Percentiles rank a stretch among this genome's conserved stretches.
Evolutionary conservation across 1,284 basidiomycete species (phyloP).

Genomic region (Golubevia sp.): DNA sequence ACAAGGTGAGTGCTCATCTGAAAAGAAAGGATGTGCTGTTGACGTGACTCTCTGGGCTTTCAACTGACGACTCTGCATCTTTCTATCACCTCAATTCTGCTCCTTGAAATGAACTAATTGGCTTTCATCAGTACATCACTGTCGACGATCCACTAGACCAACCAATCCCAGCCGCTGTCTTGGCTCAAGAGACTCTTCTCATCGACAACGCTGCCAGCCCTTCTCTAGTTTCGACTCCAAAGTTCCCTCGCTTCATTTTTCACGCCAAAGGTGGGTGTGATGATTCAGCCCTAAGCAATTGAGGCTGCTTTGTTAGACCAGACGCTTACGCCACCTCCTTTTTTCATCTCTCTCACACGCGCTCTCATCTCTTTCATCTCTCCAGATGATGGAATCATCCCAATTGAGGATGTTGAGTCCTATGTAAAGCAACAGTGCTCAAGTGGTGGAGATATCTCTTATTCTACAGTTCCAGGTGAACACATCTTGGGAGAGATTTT

Average conservation of each 20-base stretch:
- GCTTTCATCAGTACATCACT: conserved; percentile 26
- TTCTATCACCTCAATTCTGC: too few relatives aligned
- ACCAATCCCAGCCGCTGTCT: conserved; percentile 13
- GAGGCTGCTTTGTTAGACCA: too few relatives aligned
- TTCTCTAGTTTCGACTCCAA: conserved; percentile 14
- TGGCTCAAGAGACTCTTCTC: conserved; percentile 27
- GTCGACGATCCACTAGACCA: conserved; percentile 22
- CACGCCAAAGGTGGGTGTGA: conserved; percentile 22
- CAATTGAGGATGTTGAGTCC: not conserved
- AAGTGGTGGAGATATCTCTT: not conserved
- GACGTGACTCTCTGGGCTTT: too few relatives aligned
- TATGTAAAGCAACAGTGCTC: conserved; percentile 4
- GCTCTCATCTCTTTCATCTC: not conserved
- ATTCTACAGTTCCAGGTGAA: too few relatives aligned
- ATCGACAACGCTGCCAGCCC: conserved; percentile 9
- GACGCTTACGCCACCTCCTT: too few relatives aligned
- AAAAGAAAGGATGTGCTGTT: too few relatives aligned
- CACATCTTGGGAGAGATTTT: conserved; percentile 15
- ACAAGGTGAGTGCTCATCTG: too few relatives aligned
- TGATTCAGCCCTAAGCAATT: too few relatives aligned
- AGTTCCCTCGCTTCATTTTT: conserved; percentile 40
- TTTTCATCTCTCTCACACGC: not conserved
- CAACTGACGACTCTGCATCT: too few relatives aligned
- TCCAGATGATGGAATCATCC: not conserved
- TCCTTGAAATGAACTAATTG: conserved; percentile 12